Evolutionary conservation across 2,329 filamentous ascomycete species (phyloP), one percentile per base, ranked within the genome.

Genomic region (Hysterium pulicare): DNA sequence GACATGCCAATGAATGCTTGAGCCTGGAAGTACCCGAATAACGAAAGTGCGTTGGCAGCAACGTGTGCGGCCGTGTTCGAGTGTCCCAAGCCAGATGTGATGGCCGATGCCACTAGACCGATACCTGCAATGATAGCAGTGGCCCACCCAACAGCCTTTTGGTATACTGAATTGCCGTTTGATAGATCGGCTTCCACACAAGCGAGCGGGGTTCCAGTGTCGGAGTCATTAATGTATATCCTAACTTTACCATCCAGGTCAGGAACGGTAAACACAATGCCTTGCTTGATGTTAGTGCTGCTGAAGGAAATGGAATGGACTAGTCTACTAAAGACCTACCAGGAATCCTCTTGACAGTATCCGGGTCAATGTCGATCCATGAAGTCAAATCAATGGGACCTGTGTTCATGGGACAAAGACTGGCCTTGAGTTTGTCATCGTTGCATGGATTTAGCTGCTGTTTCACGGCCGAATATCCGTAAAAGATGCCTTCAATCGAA

Each of bases 1-100:
- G 84, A 87, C 68, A 96, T 84, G 50, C 90, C 90, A 57, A 95
- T 76, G 68, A 96, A 89, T 20, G 91, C 90, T 69, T 95, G 90
- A 4, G 88, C 83, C 70, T 97, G 91, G 77, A 96, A 95, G 70
- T 93, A 96, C 47, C 86, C 82, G 63, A 95, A 95, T 22, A 97
- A 82, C n/a, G 90, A 93, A 49, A 96, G 78, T 3, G 91, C 89
- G 61, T 95, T 95, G 42, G 90, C 86, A 41, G 91, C 91, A 50
- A 97, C 87, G 68, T 97, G 91, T 38, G 91, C 90, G 35, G 91
- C 90, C 4, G 91, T 91, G 66, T 96, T 96, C 38, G 88, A 88
- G 68, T 96, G 90, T 9, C 91, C 91, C 4, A 96, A 74, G 23
- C 90, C 90, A 21, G 90, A 95, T 22, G 91, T 87, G 50, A 96